Conservation (phyloP, 2,329 filamentous ascomycete species). For the Fusarium sp. region DNA sequence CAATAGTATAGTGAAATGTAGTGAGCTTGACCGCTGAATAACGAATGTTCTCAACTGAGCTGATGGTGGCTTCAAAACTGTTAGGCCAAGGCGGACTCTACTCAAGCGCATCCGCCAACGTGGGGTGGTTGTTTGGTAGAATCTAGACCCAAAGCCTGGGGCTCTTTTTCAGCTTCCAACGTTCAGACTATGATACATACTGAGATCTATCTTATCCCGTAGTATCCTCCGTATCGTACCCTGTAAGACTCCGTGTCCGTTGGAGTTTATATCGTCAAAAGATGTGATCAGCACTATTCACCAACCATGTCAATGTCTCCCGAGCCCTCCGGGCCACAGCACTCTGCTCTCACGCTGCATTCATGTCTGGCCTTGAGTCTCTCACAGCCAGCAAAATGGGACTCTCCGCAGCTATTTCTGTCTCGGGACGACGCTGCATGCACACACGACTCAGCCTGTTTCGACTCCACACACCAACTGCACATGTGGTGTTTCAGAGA, state of each 20-base stretch:
- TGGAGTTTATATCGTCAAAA: slow-evolving; percentile 1
- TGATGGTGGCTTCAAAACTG: slow-evolving; percentile 29
- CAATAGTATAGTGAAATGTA: not conserved
- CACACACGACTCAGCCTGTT: slow-evolving; percentile 27
- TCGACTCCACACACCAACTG: slow-evolving; percentile 23
- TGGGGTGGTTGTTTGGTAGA: slow-evolving; percentile 19
- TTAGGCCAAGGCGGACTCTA: slow-evolving; percentile 31
- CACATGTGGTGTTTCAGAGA: slow-evolving; percentile 31
- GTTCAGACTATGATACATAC: not conserved
- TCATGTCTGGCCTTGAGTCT: not conserved
- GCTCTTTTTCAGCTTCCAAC: slow-evolving; percentile 11
- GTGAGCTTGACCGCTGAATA: slow-evolving; percentile 19
- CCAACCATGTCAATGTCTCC: not conserved
- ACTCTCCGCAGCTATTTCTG: slow-evolving; percentile 27
- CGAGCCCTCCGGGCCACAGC: not conserved
- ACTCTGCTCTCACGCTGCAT: not conserved
- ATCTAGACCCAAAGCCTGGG: slow-evolving; percentile 27
- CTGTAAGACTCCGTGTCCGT: not conserved
- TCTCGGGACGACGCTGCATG: slow-evolving; percentile 19
- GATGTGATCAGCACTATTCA: not conserved
- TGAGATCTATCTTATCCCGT: not conserved
- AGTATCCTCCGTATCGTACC: not conserved
- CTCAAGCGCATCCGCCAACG: slow-evolving; percentile 25
- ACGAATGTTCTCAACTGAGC: slow-evolving; percentile 8
- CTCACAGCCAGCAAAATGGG: slow-evolving; percentile 2